A percentile compares a stretch with the other conserved stretches of the same genome.
Evolutionary conservation across 768 basidiomycete genomes (phyloP).

Genomic region (Leccinum barrowsii): DNA sequence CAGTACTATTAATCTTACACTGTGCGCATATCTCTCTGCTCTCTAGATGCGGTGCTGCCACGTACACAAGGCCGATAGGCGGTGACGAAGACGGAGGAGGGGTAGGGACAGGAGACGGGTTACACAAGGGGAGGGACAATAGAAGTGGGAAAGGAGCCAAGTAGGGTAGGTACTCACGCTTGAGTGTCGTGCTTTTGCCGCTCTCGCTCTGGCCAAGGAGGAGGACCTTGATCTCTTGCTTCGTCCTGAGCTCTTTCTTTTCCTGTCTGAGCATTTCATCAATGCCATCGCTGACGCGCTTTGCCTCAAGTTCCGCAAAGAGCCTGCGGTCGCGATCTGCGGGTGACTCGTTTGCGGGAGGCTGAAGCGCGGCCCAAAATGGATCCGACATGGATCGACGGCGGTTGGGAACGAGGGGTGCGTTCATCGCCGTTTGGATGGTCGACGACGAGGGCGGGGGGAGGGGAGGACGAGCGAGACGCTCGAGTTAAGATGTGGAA

Average conservation of each 20-base stretch:
- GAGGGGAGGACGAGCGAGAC: slow-evolving; percentile 9
- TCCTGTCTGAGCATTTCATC: slow-evolving; percentile 76
- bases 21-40: not conserved
- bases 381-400: slow-evolving; percentile 62
- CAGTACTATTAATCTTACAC: slow-evolving; percentile 1
- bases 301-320: slow-evolving; percentile 65
- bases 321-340: slow-evolving; percentile 64
- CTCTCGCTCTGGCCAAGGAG: slow-evolving; percentile 88
- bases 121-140: not conserved
- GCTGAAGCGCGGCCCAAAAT: slow-evolving; percentile 60
- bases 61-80: not conserved
- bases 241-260: slow-evolving; percentile 55
- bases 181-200: slow-evolving; percentile 84
- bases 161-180: slow-evolving; percentile 57
- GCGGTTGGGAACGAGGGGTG: slow-evolving; percentile 35
- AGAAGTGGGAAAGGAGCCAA: slow-evolving; percentile 6
- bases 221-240: slow-evolving; percentile 69
- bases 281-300: slow-evolving; percentile 70
- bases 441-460: slow-evolving; percentile 2
- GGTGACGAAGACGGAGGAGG: not conserved
- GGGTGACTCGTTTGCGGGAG: slow-evolving; percentile 69
- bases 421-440: slow-evolving; percentile 17
- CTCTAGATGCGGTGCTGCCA: not conserved
- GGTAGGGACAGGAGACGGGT: not conserved
- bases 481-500: slow-evolving; percentile 19